Evolutionary conservation across 345 rosid species (phyloP).

Genomic region (Dimocarpus longan): DNA sequence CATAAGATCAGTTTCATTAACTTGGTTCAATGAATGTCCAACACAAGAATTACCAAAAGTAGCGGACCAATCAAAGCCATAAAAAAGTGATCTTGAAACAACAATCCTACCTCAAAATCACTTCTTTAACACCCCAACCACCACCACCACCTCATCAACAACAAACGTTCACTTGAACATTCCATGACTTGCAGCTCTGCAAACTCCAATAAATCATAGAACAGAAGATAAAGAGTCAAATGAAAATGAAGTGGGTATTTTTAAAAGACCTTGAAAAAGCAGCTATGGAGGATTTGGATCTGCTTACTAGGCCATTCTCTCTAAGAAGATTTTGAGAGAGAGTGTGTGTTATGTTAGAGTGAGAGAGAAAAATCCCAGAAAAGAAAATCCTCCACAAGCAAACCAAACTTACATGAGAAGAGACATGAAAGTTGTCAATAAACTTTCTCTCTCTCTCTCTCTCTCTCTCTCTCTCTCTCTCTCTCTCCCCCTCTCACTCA

Average conservation of each 20-base stretch:
- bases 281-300: slow-evolving; percentile 48
- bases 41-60: background rate
- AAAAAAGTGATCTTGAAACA: slow-evolving; percentile 19
- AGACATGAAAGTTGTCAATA: slow-evolving; percentile 37
- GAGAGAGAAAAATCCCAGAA: slow-evolving; percentile 19
- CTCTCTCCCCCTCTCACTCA: slow-evolving; percentile 16
- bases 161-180: slow-evolving; percentile 2
- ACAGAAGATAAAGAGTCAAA: slow-evolving; percentile 21
- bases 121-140: background rate
- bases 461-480: background rate
- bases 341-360: background rate
- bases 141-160: no score
- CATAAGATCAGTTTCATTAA: background rate
- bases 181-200: slow-evolving; percentile 25
- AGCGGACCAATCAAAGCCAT: slow-evolving; percentile 7
- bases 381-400: slow-evolving; percentile 16
- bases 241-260: slow-evolving; percentile 28
- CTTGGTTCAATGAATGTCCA: background rate
- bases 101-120: slow-evolving; percentile 28
- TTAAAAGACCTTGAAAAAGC: slow-evolving; percentile 31
- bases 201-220: slow-evolving; percentile 22
- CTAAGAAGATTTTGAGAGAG: slow-evolving; percentile 38
- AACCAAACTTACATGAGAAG: slow-evolving; percentile 38
- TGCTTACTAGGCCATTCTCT: slow-evolving; percentile 39
- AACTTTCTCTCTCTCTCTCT: slow-evolving; percentile 13